Conservation (phyloP, 371 early-diverging fungal species). For the Mortierella sp. region DNA sequence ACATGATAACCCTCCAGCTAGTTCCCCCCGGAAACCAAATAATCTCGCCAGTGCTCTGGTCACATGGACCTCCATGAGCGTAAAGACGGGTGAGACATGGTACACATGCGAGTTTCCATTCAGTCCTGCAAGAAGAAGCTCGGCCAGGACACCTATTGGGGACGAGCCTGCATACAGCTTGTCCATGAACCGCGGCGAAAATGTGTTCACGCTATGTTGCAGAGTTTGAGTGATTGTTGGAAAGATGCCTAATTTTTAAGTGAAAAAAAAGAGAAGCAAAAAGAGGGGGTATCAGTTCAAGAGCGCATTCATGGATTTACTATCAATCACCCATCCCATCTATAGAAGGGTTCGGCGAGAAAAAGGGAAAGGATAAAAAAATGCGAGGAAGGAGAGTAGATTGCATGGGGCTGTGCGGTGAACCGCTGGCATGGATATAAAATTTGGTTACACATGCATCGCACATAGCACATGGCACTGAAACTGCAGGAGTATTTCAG, state of each 20-base stretch:
- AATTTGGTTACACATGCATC: too few relatives aligned
- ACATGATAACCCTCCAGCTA: slow-evolving; percentile 76
- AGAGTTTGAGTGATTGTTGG: slow-evolving; percentile 65
- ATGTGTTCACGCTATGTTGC: slow-evolving; percentile 71
- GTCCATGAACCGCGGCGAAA: slow-evolving; percentile 86
- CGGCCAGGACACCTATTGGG: slow-evolving; percentile 83
- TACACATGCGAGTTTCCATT: slow-evolving; percentile 90
- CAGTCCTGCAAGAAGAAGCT: slow-evolving; percentile 78
- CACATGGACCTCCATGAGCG: slow-evolving; percentile 79
- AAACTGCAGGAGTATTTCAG: too few relatives aligned
- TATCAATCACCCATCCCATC: too few relatives aligned
- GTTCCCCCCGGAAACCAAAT: slow-evolving; percentile 67
- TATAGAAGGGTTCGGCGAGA: too few relatives aligned
- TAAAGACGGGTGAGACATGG: slow-evolving; percentile 80
- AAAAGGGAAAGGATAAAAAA: not conserved
- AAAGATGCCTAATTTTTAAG: slow-evolving; percentile 57
- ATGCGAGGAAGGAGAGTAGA: too few relatives aligned
- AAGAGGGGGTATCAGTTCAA: not conserved
- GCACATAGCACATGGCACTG: too few relatives aligned
- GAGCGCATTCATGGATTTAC: not conserved
- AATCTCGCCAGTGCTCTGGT: slow-evolving; percentile 67
- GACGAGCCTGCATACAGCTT: slow-evolving; percentile 87
- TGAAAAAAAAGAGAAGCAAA: not conserved
- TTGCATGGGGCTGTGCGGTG: too few relatives aligned
- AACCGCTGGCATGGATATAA: too few relatives aligned